Evolutionary conservation across 2,329 filamentous ascomycete genomes (phyloP).

Genomic region (Claviceps pazoutovae): DNA sequence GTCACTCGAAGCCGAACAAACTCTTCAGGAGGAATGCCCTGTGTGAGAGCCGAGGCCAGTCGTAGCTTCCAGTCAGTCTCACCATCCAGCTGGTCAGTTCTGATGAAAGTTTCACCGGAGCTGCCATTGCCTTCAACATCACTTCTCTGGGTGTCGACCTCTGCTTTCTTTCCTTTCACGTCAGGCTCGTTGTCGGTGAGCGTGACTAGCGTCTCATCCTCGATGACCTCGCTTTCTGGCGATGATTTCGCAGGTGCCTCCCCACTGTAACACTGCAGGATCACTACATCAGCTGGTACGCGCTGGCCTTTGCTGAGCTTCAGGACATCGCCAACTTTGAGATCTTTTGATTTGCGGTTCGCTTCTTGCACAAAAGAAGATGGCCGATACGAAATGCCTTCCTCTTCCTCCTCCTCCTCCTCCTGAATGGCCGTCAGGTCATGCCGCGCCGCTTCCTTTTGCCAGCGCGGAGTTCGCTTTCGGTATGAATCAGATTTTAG

Average conservation of each 20-base stretch:
- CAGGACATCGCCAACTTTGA: conserved; percentile 91
- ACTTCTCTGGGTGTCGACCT: conserved; percentile 13
- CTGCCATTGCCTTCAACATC: conserved; percentile 23
- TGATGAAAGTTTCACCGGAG: conserved; percentile 86
- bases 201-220: conserved; percentile 28
- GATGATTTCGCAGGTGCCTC: conserved; percentile 29
- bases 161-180: conserved; percentile 22
- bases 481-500: conserved; percentile 30
- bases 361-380: conserved; percentile 49
- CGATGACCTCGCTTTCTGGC: conserved; percentile 17
- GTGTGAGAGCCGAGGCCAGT: conserved; percentile 72
- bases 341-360: conserved; percentile 68
- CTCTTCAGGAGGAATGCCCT: conserved; percentile 59
- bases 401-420: conserved; percentile 54
- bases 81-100: conserved; percentile 92
- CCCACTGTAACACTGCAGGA: conserved; percentile 64
- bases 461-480: conserved; percentile 17
- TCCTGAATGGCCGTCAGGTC: conserved; percentile 52
- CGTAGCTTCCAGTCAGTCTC: conserved; percentile 98
- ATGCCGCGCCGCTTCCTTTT: conserved; percentile 16
- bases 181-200: conserved; percentile 23
- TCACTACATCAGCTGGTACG: conserved; percentile 86
- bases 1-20: conserved; percentile 57
- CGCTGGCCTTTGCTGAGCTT: conserved; percentile 86
- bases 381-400: conserved; percentile 29